Evolutionary conservation across 2,329 filamentous ascomycete species (phyloP), one percentile per base, ranked within the genome.

Genomic region (Cladosporium phlei): DNA sequence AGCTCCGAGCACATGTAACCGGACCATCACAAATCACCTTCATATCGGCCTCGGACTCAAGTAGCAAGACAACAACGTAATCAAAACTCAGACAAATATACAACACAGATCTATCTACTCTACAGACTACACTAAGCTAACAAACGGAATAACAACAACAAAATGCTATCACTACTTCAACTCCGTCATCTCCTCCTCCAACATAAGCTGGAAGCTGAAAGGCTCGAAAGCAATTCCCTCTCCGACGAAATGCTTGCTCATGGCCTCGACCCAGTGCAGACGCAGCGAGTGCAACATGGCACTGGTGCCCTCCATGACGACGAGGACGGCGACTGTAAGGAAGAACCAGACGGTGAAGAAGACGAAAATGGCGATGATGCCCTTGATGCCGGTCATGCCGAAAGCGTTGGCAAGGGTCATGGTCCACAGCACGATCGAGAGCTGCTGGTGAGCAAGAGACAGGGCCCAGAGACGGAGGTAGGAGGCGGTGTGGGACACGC

Each of bases 381-480:
- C 90, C 0, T 79, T 51, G 37, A 78, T 73, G 16, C 60, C 59
- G 1, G 74, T 75, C 57, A 76, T 79, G 19, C 71, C 70, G 49
- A 98, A 85, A 3, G 87, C 85, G 42, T 82, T 83, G 22, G 78
- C 85, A 40, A 98, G 76, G 1, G 93, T 98, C 93, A 98, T 98
- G 60, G 79, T 79, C 93, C 93, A 98, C 38, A 98, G 79, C 53
- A 98, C 93, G 55, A 90, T 85, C 38, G 88, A 95, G 51, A 98
- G 83, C 77, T 97, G 93, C 68, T 98, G 93, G 75, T 98, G 93
- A 24, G 93, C 93, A 50, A 98, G 83, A 2, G 93, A 98, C 59
- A 98, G 70, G 24, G 93, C 93, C 93, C 93, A 98, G 34, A 98
- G 86, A 75, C 93, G 93, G 38, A 98, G 85, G 70, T 98, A 98